phyloP scores from a whole-genome alignment of 140 eudicot genomes.

The Ambrosia hybrid region DNA sequence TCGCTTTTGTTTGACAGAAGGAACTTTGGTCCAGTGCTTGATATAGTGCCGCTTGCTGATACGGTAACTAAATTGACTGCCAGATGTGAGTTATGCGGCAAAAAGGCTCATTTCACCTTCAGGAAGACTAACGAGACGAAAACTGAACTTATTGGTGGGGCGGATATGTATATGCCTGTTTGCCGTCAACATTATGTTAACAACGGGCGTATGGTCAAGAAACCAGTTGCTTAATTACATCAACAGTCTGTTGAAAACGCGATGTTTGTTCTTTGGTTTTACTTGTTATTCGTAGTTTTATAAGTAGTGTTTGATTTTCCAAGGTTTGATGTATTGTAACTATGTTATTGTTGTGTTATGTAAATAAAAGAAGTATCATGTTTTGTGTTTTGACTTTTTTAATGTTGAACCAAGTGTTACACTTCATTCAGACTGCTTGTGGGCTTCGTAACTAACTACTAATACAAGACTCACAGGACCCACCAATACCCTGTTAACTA shows the following conservation, averaged over 20 bases:
- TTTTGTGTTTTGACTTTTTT: not conserved
- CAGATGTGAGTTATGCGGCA: conserved; percentile 83
- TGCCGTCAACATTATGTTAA: conserved; percentile 85
- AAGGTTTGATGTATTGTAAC: conserved; percentile 4
- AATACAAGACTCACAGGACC: too few species aligned
- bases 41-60: conserved; percentile 91
- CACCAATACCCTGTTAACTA: not conserved
- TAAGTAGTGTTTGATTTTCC: not conserved
- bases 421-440: too few species aligned
- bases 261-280: conserved; percentile 8
- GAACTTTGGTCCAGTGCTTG: conserved; percentile 91
- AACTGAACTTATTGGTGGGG: conserved; percentile 88
- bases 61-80: conserved; percentile 86
- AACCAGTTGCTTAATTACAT: conserved; percentile 23
- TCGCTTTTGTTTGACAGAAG: conserved; percentile 48
- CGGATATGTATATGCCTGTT: conserved; percentile 92
- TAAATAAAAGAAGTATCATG: conserved; percentile 7
- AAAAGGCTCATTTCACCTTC: conserved; percentile 72
- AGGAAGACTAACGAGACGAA: conserved; percentile 64
- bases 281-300: not conserved
- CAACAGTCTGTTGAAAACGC: not conserved
- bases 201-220: conserved; percentile 40
- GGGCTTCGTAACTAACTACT: too few species aligned
- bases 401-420: too few species aligned
- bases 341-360: not conserved